phyloP scores from a whole-genome alignment of 1,139 yeast species.

The Saccharomyces hybrid region DNA sequence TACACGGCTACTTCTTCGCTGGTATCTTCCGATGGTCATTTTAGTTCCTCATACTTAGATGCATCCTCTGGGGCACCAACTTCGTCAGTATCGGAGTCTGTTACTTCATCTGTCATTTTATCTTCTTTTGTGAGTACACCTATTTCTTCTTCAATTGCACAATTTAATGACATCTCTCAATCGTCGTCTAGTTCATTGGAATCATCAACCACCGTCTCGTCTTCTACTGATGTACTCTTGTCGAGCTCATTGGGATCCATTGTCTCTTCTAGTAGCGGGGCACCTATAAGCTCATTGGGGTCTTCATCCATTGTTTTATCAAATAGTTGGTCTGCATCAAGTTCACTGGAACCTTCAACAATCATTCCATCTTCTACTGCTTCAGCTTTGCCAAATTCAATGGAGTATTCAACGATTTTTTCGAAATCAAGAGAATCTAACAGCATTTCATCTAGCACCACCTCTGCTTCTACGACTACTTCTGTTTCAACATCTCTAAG shows the following conservation, averaged over 20 bases:
- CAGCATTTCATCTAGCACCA: neutral
- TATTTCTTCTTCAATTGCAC: too few relatives aligned
- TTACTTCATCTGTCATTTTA: too few relatives aligned
- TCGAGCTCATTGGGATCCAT: neutral
- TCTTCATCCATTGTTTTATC: neutral
- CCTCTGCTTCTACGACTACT: neutral
- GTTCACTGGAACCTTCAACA: neutral
- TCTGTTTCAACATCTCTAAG: too few relatives aligned
- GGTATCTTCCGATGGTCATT: too few relatives aligned
- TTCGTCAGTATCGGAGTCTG: too few relatives aligned
- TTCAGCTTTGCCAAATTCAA: neutral
- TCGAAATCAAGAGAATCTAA: neutral
- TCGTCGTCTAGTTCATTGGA: neutral
- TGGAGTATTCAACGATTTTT: neutral
- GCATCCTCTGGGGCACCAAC: too few relatives aligned
- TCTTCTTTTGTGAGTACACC: neutral
- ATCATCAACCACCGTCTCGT: conserved; percentile 3
- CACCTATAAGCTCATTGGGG: neutral
- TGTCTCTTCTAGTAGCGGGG: neutral
- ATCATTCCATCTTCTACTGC: conserved; percentile 2
- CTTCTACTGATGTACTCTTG: neutral
- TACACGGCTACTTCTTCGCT: neutral
- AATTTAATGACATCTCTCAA: too few relatives aligned
- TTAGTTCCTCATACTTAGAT: too few relatives aligned
- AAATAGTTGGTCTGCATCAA: neutral